Base-by-base conservation (phyloP, 768 basidiomycete genomes). In the Tylopilus intermedius region DNA sequence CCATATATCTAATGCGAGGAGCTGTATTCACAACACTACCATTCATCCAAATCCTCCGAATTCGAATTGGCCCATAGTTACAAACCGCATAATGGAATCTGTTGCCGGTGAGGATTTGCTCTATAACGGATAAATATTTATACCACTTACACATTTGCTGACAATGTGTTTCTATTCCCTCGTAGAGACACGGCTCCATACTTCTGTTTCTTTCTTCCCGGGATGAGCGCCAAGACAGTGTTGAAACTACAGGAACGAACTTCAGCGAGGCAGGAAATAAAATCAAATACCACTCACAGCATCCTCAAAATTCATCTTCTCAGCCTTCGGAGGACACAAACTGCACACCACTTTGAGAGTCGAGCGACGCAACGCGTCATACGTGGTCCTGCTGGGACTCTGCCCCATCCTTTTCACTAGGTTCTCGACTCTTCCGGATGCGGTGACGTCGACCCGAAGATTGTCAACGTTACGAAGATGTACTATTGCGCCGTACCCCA, bases 391-490 rank as follows among this genome's bases (percentile, higher is more conserved):
- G 21, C 4, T 26, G 1, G 55, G 59, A 3, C 47, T 50, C 24
- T 53, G 44, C 18, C 59, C 49, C 15, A 58, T 47, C 29, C 30
- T 47, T 43, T 5, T 42, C 24, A 60, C 30, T 27, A 60, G 35
- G 42, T 53, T 58, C 14, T 61, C 47, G 35, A 53, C 40, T 37
- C 39, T 57, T 22, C 29, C 33, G 9, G 42, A 53, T 8, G 29
- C n/a, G 24, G 5, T n/a, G 38, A 50, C 27, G 33, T 61, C 60
- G 27, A 58, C 41, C 27, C 22, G 45, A 13, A 61, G 51, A 38
- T 47, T 40, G 6, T 13, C 24, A 10, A 21, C 39, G 45, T 41
- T 22, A 18, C 50, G 33, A 33, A 45, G 41, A 47, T 37, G n/a
- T 11, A 15, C 18, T 18, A 18, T 18, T 18, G 18, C 10, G 3